Conservation (phyloP, 2,329 filamentous ascomycete species). For the Fusarium denticulatum region DNA sequence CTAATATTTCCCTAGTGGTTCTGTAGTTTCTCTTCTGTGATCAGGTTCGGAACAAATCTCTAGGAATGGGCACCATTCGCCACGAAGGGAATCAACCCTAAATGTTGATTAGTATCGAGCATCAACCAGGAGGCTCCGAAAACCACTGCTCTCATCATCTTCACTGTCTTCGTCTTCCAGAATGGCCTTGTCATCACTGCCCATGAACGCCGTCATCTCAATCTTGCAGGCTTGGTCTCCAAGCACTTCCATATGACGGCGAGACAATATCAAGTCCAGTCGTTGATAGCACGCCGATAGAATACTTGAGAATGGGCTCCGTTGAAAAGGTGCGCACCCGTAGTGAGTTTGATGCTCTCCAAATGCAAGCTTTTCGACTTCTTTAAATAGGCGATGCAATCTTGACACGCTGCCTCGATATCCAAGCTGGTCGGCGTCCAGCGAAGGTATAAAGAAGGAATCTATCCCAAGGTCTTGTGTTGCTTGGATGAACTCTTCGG, state of each 20-base stretch:
- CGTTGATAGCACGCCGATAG: not conserved
- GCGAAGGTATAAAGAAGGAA: not conserved
- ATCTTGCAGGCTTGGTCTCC: not conserved
- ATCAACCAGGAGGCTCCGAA: not conserved
- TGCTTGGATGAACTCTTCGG: not conserved
- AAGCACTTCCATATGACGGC: not conserved
- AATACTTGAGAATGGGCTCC: not conserved
- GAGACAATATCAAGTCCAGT: not conserved
- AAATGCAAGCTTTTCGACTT: not conserved
- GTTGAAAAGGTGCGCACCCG: not conserved
- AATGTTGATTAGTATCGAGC: not conserved
- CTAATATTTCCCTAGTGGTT: not conserved
- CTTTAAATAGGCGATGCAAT: not conserved
- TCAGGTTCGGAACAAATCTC: not conserved
- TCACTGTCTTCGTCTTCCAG: not conserved
- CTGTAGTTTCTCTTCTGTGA: not conserved
- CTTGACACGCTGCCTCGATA: not conserved
- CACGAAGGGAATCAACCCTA: not conserved
- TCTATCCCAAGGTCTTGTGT: not conserved
- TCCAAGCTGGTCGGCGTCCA: not conserved
- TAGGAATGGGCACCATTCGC: not conserved
- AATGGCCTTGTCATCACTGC: not conserved
- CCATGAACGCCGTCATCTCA: not conserved
- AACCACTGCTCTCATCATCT: not conserved
- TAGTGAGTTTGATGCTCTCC: not conserved